These are phyloP conservation scores for Neopestalotiopsis sp. DNA, from an alignment of 2,329 filamentous ascomycete genomes.

Conservation along the genomic window DNA sequence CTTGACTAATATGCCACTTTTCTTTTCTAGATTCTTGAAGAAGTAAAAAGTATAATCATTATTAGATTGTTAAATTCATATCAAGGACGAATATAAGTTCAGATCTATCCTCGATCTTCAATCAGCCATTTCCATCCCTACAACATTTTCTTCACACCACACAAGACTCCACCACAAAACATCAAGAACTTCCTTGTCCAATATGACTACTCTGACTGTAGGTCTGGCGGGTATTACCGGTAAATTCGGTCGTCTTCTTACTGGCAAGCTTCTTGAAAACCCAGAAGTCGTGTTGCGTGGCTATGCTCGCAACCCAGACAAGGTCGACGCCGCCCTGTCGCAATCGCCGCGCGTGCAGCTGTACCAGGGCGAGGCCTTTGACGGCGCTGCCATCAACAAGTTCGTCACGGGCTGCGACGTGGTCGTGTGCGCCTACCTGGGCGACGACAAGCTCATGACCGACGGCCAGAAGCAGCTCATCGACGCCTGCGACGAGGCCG, in stretches of 20 bases:
- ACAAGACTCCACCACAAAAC: neutral
- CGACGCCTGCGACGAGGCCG: neutral
- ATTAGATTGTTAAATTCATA: neutral
- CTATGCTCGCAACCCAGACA: neutral
- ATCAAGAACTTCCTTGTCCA: neutral
- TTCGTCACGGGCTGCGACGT: conserved; percentile 3
- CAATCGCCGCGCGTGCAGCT: neutral
- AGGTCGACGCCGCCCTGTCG: neutral
- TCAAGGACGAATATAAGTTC: neutral
- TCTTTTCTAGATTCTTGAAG: neutral
- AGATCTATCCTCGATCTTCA: neutral
- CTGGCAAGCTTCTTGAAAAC: neutral
- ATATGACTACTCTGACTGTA: conserved; percentile 3
- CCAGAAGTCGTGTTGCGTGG: neutral
- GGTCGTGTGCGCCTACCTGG: conserved; percentile 6
- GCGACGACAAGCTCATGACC: neutral
- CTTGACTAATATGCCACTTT: neutral
- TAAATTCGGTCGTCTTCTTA: neutral
- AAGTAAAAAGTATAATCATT: neutral
- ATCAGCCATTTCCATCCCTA: neutral
- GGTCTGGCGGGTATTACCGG: neutral
- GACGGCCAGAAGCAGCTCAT: neutral
- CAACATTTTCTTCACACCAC: neutral
- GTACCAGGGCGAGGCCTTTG: neutral
- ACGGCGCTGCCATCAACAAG: neutral